Evolutionary conservation across 139 green algal genomes (phyloP), one percentile per base, ranked within the genome.

Genomic region (Asterochloris erici): DNA sequence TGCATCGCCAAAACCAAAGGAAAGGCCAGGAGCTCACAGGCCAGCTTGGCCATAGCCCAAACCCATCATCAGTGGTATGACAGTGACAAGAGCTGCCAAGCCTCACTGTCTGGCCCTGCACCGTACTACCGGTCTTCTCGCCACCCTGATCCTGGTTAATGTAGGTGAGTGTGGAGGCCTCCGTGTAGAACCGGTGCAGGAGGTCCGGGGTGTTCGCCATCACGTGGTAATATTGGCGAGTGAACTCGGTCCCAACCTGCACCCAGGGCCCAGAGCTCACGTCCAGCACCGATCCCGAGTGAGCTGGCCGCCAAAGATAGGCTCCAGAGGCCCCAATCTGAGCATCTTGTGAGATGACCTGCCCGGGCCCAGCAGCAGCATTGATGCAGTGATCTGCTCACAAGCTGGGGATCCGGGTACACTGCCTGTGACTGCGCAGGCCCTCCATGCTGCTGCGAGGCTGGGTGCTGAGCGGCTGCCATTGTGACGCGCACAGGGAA

Each of bases 121-220:
- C 82, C 11, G 82, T 85, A 0, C 47, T 54, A 13, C 64, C 64
- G 23, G 17, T 23, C 21, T 26, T 11, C 19, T 63, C 82, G 66
- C 19, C 87, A 54, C 38, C 38, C 38, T 54, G 38, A 54, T 54
- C 38, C 38, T 54, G 38, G 17, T 89, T 82, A 13, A 83, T 83
- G 71, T 90, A 82, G 14, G 87, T 92, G 14, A 98, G 82, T 11
- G 74, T 94, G 68, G 89, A 94, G 75, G 84, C 81, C 78, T 97
- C 92, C 61, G 90, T 94, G 85, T 98, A 98, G 81, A 98, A 98
- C 10, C 91, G 88, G 85, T 96, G 87, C 76, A 97, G 74, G 68
- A 92, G 86, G 75, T 90, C 83, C 2, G 95, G 91, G 9, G 85
- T 85, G 28, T 91, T 89, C 15, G 90, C 85, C 66, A 98, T 79